These are phyloP conservation scores for Nepenthes gracilis DNA, from an alignment of 148 eudicot species.

Conservation along the genomic window DNA sequence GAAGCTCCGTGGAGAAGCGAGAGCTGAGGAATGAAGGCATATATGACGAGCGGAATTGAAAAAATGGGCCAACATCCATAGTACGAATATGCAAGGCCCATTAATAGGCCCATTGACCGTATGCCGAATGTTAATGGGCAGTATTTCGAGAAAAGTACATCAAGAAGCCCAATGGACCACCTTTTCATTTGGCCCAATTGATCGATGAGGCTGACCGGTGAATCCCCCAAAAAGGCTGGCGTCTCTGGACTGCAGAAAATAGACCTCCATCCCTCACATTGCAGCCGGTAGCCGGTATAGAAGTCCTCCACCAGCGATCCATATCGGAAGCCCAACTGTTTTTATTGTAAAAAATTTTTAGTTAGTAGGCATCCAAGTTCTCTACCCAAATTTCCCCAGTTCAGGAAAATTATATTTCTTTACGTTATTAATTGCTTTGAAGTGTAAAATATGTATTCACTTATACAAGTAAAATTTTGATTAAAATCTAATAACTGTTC, in stretches of 20 bases:
- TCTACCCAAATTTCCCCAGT: background rate
- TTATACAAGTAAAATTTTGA: no score
- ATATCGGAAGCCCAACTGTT: slow-evolving; percentile 55
- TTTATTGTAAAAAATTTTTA: background rate
- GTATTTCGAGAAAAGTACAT: slow-evolving; percentile 28
- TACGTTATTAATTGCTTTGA: no score
- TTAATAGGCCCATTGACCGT: slow-evolving; percentile 22
- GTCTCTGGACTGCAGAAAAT: slow-evolving; percentile 39
- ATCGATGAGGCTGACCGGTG: slow-evolving; percentile 34
- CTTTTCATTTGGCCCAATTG: slow-evolving; percentile 33
- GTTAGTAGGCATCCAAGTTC: background rate
- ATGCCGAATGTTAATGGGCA: slow-evolving; percentile 30
- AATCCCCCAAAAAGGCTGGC: slow-evolving; percentile 48
- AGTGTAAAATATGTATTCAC: no score
- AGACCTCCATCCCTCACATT: slow-evolving; percentile 56
- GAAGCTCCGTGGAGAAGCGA: slow-evolving; percentile 46
- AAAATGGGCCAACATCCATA: slow-evolving; percentile 25
- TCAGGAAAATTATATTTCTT: no score
- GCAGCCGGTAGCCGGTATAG: slow-evolving; percentile 34
- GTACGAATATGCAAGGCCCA: slow-evolving; percentile 30
- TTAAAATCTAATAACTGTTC: no score
- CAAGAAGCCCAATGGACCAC: slow-evolving; percentile 45
- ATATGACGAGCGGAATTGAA: slow-evolving; percentile 22
- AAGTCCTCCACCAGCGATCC: slow-evolving; percentile 59
- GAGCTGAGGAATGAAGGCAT: slow-evolving; percentile 60